Conservation (phyloP, 768 basidiomycete species). For the Psilocybe azurescens region DNA sequence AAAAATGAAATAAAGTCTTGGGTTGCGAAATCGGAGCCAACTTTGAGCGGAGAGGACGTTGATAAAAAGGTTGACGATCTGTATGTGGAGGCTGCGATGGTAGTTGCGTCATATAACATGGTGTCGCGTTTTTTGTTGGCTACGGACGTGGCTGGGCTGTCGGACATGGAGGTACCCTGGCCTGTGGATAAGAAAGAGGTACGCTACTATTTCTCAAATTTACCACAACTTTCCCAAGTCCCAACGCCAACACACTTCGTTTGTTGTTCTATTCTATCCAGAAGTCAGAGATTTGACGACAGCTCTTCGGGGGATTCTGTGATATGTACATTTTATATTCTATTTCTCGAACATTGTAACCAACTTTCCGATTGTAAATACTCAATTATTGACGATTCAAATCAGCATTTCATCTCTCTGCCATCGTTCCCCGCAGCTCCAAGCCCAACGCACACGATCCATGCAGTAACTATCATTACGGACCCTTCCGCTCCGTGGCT, state of each 20-base stretch:
- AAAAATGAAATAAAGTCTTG: constrained; percentile 39
- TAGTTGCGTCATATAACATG: constrained; percentile 68
- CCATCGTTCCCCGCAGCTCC: constrained; percentile 32
- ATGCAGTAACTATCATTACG: constrained; percentile 45
- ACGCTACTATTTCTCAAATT: constrained; percentile 6
- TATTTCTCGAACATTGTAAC: neutral
- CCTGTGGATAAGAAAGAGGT: constrained; percentile 53
- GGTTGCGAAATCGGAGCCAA: constrained; percentile 22
- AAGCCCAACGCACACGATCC: constrained; percentile 38
- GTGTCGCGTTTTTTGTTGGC: constrained; percentile 70
- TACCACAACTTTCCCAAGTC: neutral
- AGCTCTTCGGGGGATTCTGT: no score
- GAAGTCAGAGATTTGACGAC: no score
- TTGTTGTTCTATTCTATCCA: no score
- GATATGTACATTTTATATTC: neutral
- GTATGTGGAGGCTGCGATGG: constrained; percentile 59
- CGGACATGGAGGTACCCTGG: constrained; percentile 53
- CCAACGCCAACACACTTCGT: no score
- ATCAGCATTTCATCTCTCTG: constrained; percentile 45
- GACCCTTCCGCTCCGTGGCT: constrained; percentile 53
- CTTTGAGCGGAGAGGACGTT: constrained; percentile 23
- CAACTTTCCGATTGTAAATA: neutral
- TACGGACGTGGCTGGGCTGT: constrained; percentile 61
- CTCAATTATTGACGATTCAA: constrained; percentile 1
- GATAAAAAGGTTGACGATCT: constrained; percentile 43